Evolutionary conservation across 2,329 filamentous ascomycete species (phyloP).

Genomic region (Aspergillus niger): DNA sequence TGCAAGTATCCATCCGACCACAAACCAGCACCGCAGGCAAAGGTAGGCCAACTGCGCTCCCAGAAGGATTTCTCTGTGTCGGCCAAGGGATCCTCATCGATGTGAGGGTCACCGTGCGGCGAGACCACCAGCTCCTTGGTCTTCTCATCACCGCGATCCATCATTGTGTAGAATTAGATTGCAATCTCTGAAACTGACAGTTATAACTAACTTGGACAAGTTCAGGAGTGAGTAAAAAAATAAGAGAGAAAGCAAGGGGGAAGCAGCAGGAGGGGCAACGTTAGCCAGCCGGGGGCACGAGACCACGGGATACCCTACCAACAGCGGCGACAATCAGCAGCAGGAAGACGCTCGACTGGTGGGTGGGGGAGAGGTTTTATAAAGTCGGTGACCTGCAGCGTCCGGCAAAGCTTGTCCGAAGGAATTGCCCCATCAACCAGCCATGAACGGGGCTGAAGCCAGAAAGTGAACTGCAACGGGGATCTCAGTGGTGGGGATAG

Average conservation of each 20-base stretch:
- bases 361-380: too few species aligned
- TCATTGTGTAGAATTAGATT: background rate
- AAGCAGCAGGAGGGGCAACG: background rate
- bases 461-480: too few species aligned
- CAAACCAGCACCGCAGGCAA: constrained; percentile 85
- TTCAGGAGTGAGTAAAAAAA: background rate
- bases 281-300: background rate
- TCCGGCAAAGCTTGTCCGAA: too few species aligned
- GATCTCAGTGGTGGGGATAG: background rate
- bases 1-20: constrained; percentile 81
- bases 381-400: too few species aligned
- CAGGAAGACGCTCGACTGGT: background rate
- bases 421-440: too few species aligned
- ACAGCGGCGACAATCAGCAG: too few species aligned
- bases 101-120: background rate
- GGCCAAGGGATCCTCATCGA: constrained; percentile 8
- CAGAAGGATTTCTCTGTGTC: constrained; percentile 29
- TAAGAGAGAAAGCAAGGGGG: background rate
- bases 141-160: constrained; percentile 3
- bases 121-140: background rate
- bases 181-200: background rate
- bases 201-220: background rate
- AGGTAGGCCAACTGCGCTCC: constrained; percentile 68
- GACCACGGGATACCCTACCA: background rate
- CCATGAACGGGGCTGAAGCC: too few species aligned